Conservation (phyloP, 768 basidiomycete species). For the Lactifluus echinatus region DNA sequence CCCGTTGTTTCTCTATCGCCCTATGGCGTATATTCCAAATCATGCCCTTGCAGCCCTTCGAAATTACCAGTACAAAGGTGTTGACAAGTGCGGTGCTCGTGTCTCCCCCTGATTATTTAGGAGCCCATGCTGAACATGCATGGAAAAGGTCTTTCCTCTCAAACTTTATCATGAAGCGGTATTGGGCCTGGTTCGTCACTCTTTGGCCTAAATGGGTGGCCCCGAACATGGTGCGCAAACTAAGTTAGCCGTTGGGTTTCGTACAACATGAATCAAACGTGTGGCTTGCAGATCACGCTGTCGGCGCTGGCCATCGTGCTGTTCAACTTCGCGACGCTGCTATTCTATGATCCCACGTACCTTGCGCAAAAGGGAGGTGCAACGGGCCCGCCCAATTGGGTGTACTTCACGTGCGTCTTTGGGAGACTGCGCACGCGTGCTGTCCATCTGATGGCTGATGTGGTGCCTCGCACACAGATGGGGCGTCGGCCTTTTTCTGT, state of each 20-base stretch:
- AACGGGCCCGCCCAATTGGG: slow-evolving; percentile 65
- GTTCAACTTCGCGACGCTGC: slow-evolving; percentile 73
- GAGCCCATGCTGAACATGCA: not conserved
- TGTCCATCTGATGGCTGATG: not conserved
- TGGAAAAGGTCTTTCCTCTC: slow-evolving; percentile 60
- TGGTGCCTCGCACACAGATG: slow-evolving; percentile 43
- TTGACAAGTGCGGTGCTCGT: slow-evolving; percentile 58
- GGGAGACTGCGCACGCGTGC: not conserved
- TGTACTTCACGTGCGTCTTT: slow-evolving; percentile 74
- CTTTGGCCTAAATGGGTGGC: slow-evolving; percentile 80
- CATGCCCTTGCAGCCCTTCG: slow-evolving; percentile 65
- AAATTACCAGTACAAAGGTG: slow-evolving; percentile 70
- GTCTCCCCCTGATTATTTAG: not conserved
- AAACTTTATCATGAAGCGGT: slow-evolving; percentile 68
- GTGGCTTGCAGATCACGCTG: slow-evolving; percentile 67
- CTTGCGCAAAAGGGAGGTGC: slow-evolving; percentile 57
- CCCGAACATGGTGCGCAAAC: slow-evolving; percentile 73
- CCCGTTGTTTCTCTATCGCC: not conserved
- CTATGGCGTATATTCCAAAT: slow-evolving; percentile 58
- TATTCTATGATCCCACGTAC: slow-evolving; percentile 78
- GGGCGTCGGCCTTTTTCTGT: slow-evolving; percentile 81
- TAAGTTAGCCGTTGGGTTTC: not conserved
- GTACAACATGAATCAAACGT: not conserved
- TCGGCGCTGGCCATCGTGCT: slow-evolving; percentile 75
- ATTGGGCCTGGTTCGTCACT: slow-evolving; percentile 88